These are phyloP conservation scores for Neofusicoccum sp. DNA, from an alignment of 2,329 filamentous ascomycete species.

Conservation along the genomic window DNA sequence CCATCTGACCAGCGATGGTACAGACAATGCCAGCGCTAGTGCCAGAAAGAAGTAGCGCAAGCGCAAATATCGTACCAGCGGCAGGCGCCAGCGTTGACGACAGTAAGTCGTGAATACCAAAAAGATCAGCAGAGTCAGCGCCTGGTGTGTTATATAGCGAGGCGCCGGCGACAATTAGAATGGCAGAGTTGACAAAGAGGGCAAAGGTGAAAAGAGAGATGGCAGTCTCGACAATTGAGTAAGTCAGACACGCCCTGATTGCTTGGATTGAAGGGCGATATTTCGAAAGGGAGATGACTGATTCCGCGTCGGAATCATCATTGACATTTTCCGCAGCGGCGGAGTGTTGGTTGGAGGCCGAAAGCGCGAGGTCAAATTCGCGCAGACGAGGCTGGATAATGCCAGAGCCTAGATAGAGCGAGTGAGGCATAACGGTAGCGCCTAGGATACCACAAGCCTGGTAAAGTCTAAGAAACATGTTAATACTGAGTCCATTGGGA, in stretches of 20 bases:
- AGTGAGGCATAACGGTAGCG: conserved; percentile 67
- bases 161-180: conserved; percentile 77
- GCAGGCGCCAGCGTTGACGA: conserved; percentile 66
- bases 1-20: conserved; percentile 87
- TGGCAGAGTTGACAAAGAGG: conserved; percentile 79
- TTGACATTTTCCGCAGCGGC: conserved; percentile 4
- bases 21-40: conserved; percentile 82
- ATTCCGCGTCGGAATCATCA: conserved; percentile 31
- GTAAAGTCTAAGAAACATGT: conserved; percentile 43
- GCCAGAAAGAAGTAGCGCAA: conserved; percentile 77
- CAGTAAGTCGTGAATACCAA: conserved; percentile 75
- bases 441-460: conserved; percentile 73
- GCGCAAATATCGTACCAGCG: conserved; percentile 79
- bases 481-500: background rate
- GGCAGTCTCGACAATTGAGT: conserved; percentile 68
- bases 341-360: conserved; percentile 2
- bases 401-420: conserved; percentile 56
- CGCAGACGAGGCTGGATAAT: conserved; percentile 53
- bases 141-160: conserved; percentile 54
- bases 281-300: conserved; percentile 52
- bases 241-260: conserved; percentile 71
- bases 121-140: conserved; percentile 71
- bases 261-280: conserved; percentile 71
- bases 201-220: conserved; percentile 79
- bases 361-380: conserved; percentile 31